These are phyloP conservation scores for Ocimum tenuiflorum DNA, from an alignment of 257 asterid species.

Conservation along the genomic window DNA sequence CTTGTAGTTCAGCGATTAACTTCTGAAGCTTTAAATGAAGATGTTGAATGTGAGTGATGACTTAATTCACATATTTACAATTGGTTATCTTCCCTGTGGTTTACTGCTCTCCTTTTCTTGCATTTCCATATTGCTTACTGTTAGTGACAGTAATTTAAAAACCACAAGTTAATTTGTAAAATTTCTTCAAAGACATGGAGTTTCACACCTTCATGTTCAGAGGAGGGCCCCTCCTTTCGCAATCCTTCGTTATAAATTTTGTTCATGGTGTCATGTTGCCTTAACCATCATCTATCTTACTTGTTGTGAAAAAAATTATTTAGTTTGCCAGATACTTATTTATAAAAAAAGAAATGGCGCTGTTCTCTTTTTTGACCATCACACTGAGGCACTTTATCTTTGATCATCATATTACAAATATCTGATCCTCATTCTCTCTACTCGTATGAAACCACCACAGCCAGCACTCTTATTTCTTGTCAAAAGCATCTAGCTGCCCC, in stretches of 20 bases:
- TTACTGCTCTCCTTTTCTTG: conserved; percentile 14
- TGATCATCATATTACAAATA: neutral
- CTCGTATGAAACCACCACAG: neutral
- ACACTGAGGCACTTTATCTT: neutral
- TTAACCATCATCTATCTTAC: neutral
- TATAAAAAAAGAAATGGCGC: neutral
- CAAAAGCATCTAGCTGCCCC: neutral
- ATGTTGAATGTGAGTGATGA: conserved; percentile 63
- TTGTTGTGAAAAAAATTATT: neutral
- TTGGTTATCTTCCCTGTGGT: conserved; percentile 14
- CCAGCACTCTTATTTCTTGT: neutral
- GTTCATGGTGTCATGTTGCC: neutral
- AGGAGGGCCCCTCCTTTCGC: neutral
- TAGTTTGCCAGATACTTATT: neutral
- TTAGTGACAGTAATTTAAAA: neutral
- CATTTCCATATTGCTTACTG: neutral
- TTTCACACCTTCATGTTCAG: neutral
- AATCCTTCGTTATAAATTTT: neutral
- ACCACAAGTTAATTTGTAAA: conserved; percentile 1
- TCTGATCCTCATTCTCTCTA: neutral
- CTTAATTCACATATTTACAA: conserved; percentile 2
- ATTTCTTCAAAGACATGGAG: neutral
- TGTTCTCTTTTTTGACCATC: neutral
- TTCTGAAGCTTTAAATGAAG: conserved; percentile 89
- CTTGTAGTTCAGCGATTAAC: conserved; percentile 72